Base-by-base conservation (phyloP, 257 asterid genomes). In the Fraxinus excelsior region DNA sequence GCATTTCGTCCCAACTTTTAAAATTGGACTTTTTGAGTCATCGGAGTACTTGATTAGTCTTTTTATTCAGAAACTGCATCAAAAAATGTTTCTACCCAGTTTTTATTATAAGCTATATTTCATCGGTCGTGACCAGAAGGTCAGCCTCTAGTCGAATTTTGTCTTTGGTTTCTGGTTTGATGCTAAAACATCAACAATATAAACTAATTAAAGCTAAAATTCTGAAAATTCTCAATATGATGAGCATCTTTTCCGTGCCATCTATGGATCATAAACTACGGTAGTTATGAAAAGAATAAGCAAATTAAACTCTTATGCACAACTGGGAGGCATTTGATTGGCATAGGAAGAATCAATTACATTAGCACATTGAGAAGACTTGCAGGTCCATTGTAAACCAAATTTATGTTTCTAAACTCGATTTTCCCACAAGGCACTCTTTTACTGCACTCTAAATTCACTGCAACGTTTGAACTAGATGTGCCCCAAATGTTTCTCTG, bases 371-470 rank as follows among this genome's bases (percentile, higher is more conserved):
- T 34, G 7, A 32, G 96, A 71, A n/a, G n/a, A n/a, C n/a, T n/a
- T n/a, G n/a, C n/a, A n/a, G 67, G 80, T 1, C 89, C 91, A 16
- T 9, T 64, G 81, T 88, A 82, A 29, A 53, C 79, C 83, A 92
- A 77, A 72, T 89, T 49, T 23, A 92, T 89, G 85, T 92, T 74
- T 3, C 73, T 66, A 26, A 91, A 89, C 81, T 82, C 82, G 38
- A 92, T 82, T 37, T 85, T 72, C 79, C 44, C 67, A 60, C 97
- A 92, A 3, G 97, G 97, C 35, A 72, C 21, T 0, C 77, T 16
- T 51, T 77, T 70, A 13, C 95, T 89, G 80, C 97, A 92, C 2
- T 85, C 76, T n/a, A 92, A 37, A 0, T 76, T 82, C 67, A 92
- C 75, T 2, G 96, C 96, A 23, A 82, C 72, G 67, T 89, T 69